phyloP scores from a whole-genome alignment of 495 filamentous ascomycete genomes.

The Parmelia sp. region DNA sequence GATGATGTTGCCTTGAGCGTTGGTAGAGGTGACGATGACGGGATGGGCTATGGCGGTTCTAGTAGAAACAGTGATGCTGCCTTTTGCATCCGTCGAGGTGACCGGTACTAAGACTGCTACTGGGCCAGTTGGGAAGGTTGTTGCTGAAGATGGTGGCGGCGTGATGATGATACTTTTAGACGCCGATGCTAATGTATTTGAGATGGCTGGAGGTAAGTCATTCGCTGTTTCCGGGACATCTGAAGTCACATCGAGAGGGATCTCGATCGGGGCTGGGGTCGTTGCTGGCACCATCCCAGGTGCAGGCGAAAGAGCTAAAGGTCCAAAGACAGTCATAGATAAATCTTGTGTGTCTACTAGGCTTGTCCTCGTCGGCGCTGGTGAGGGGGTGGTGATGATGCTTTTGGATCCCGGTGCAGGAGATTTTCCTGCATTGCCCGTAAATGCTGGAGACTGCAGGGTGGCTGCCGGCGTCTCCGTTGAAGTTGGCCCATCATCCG shows the following conservation, averaged over 20 bases:
- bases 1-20: slow-evolving; percentile 1
- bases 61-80: neutral
- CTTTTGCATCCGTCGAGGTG: slow-evolving; percentile 15
- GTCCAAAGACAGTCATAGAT: too few species aligned
- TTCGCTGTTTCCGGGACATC: neutral
- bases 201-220: neutral
- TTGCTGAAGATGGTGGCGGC: neutral
- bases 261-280: neutral
- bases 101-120: slow-evolving; percentile 1
- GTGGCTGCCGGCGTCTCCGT: neutral
- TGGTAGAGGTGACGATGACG: slow-evolving; percentile 5
- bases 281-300: neutral
- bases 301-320: neutral
- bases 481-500: neutral
- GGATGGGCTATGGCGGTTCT: slow-evolving; percentile 3
- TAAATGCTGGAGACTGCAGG: neutral
- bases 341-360: neutral
- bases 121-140: neutral
- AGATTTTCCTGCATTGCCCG: too few species aligned
- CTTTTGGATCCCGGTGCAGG: too few species aligned
- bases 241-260: neutral
- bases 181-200: neutral
- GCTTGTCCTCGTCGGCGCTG: too few species aligned
- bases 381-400: too few species aligned
- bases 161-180: neutral